Percentiles rank a stretch among this genome's conserved stretches.
phyloP scores from a whole-genome alignment of 805 yeast species.

The Ogataea trehalophila region DNA sequence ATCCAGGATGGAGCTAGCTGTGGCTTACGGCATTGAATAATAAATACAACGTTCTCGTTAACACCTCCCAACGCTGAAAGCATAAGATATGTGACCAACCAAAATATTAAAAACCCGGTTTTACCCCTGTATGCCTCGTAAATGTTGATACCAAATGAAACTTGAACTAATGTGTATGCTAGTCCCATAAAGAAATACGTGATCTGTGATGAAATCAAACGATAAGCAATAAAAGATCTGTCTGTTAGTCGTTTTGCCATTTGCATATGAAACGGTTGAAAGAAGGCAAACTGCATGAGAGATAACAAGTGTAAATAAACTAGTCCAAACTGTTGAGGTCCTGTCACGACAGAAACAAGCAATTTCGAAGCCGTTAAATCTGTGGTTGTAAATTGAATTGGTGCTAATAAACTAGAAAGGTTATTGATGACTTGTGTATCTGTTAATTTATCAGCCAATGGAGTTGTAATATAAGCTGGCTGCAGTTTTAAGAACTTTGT shows the following conservation, averaged over 20 bases:
- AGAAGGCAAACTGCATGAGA: constrained; percentile 60
- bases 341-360: constrained; percentile 43
- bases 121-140: constrained; percentile 48
- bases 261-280: constrained; percentile 45
- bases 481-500: constrained; percentile 17
- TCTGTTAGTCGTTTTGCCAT: constrained; percentile 44
- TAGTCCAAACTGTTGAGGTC: constrained; percentile 68
- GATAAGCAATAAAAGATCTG: constrained; percentile 43
- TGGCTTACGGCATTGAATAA: constrained; percentile 47
- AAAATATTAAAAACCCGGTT: constrained; percentile 63
- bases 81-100: constrained; percentile 59
- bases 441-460: constrained; percentile 4
- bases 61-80: constrained; percentile 68
- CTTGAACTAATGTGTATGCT: constrained; percentile 53
- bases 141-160: constrained; percentile 61
- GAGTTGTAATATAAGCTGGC: constrained; percentile 6
- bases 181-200: constrained; percentile 52
- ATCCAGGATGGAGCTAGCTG: constrained; percentile 63
- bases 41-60: constrained; percentile 55
- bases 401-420: constrained; percentile 6
- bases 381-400: constrained; percentile 27
- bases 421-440: constrained; percentile 1
- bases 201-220: constrained; percentile 44
- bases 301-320: constrained; percentile 63
- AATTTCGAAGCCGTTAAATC: constrained; percentile 44